Base-by-base conservation (phyloP, 2,329 filamentous ascomycete species). In the Sarocladiaceae sp. region DNA sequence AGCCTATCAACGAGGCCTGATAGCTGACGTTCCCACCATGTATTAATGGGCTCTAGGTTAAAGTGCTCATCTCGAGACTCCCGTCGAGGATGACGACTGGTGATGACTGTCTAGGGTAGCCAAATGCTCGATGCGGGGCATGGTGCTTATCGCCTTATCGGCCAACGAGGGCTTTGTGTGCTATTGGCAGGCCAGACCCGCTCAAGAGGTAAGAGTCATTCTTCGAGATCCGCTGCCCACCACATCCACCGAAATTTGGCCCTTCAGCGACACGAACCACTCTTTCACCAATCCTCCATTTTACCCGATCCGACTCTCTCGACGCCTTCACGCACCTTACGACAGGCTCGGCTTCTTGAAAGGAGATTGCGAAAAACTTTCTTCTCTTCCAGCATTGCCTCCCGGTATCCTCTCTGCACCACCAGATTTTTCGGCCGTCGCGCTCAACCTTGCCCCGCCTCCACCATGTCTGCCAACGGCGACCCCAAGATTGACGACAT, bases 401-500 rank as follows among this genome's bases (percentile, higher is more conserved):
- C n/a, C 26, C 13, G 7, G 7, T 10, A 45, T 20, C 45, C 29
- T 16, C 37, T 26, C 33, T 18, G 39, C 43, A 19, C 4, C 18
- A 52, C 33, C 31, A 29, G 32, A 33, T 4, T 29, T 23, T 29
- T 29, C 15, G 12, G 6, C 24, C 24, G 37, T 41, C 37, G 37
- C 37, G 23, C 37, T 11, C 18, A 16, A 41, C 19, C 32, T 40
- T 58, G 58, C 60, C 59, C 60, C 59, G 55, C 60, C 55, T 53
- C 50, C 54, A 66, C 50, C 57, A 78, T 78, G 74, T 69, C 74
- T 62, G 65, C 68, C 61, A 72, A 72, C 69, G 74, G 72, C 59
- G 80, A 85, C 54, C 62, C 56, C 62, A 83, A 80, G 64, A 79
- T 79, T 65, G 78, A 87, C 64, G 82, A 87, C 58, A 76, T 88